Conservation (phyloP, 441 rosid genomes). For the Pelargonium fulgidum region DNA sequence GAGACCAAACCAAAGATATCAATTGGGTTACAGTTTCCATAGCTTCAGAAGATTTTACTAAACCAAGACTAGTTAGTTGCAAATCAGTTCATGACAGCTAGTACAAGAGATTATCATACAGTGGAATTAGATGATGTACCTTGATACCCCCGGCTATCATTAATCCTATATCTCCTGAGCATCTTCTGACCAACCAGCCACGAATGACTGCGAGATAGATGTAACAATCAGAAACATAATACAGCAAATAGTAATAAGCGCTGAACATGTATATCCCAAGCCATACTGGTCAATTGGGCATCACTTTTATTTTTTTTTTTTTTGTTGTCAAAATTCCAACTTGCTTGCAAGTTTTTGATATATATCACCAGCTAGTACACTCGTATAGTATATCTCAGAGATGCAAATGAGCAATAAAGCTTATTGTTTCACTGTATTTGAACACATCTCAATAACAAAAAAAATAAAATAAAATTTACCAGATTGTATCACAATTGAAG, state of each 20-base stretch:
- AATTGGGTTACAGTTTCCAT: not conserved
- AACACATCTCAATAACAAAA: constrained; percentile 15
- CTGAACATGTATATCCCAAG: constrained; percentile 2
- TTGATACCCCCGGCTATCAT: constrained; percentile 42
- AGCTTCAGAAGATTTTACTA: not conserved
- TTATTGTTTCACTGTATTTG: not conserved
- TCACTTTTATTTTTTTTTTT: too few relatives aligned
- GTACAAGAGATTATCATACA: not conserved
- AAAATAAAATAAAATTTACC: constrained; percentile 33
- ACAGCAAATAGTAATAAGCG: not conserved
- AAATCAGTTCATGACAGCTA: not conserved
- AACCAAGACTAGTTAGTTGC: not conserved
- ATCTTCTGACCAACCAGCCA: constrained; percentile 93
- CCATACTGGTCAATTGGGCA: not conserved
- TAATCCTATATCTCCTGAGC: constrained; percentile 71
- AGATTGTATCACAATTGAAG: constrained; percentile 68
- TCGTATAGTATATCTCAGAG: not conserved
- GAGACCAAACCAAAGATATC: not conserved
- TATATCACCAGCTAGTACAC: not conserved
- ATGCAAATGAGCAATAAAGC: constrained; percentile 13
- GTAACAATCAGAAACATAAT: not conserved
- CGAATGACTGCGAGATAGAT: constrained; percentile 57
- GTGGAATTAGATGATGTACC: constrained; percentile 32
- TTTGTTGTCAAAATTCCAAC: not conserved
- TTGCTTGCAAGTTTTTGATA: not conserved